Conservation (phyloP, 257 asterid species). For the Oldenlandia corymbosa region DNA sequence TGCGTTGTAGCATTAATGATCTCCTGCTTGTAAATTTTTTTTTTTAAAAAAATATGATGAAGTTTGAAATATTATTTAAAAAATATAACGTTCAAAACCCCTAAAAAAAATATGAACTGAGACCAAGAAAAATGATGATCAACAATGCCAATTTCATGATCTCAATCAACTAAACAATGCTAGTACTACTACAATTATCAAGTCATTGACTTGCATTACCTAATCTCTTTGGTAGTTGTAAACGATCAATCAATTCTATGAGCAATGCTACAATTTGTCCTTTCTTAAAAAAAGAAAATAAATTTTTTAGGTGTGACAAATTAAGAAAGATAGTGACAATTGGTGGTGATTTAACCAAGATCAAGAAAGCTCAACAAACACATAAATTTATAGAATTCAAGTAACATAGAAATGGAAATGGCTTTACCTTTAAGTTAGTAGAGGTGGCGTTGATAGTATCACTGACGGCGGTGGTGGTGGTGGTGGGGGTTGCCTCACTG, state of each 20-base stretch:
- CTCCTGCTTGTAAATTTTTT: neutral
- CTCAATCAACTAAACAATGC: too few relatives aligned
- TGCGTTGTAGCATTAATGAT: too few relatives aligned
- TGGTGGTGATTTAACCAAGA: neutral
- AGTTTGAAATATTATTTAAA: too few relatives aligned
- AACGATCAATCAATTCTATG: slow-evolving; percentile 1
- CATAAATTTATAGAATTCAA: neutral
- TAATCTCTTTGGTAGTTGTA: neutral
- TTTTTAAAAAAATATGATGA: too few relatives aligned
- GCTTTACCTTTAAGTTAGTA: slow-evolving; percentile 40
- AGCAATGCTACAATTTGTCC: too few relatives aligned
- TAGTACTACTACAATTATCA: neutral
- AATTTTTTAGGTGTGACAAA: neutral
- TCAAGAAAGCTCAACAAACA: slow-evolving; percentile 9
- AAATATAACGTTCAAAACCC: too few relatives aligned
- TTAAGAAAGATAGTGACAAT: neutral
- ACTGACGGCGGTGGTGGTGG: slow-evolving; percentile 22
- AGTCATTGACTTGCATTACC: neutral
- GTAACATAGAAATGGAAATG: neutral
- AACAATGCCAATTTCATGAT: too few relatives aligned
- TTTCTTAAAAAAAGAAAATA: neutral
- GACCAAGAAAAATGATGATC: too few relatives aligned
- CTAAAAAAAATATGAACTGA: too few relatives aligned
- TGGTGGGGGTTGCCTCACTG: slow-evolving; percentile 9
- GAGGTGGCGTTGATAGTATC: slow-evolving; percentile 33